These are phyloP conservation scores for Austroboletus eburneus DNA, from an alignment of 768 basidiomycete genomes.

Conservation along the genomic window DNA sequence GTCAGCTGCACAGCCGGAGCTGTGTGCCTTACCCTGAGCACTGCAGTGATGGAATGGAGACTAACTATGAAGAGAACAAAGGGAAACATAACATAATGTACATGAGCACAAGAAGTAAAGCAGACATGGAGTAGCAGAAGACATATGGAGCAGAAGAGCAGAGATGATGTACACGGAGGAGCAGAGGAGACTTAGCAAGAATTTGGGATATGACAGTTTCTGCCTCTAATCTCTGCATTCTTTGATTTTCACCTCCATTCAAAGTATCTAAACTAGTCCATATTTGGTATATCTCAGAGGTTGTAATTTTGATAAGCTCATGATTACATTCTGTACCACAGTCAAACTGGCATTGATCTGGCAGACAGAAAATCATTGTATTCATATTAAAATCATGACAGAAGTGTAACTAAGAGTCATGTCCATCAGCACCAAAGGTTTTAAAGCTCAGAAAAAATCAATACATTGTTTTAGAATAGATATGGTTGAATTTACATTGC, in stretches of 20 bases:
- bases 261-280: neutral
- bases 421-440: neutral
- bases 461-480: conserved; percentile 23
- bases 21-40: too few species aligned
- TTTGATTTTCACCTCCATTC: neutral
- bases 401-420: neutral
- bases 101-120: too few species aligned
- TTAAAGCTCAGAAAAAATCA: neutral
- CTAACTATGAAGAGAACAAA: too few species aligned
- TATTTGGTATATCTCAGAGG: neutral
- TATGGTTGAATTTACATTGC: conserved; percentile 47
- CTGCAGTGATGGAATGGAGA: too few species aligned
- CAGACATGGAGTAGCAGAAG: too few species aligned
- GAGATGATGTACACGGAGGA: too few species aligned
- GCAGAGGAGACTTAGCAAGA: too few species aligned
- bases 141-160: too few species aligned
- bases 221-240: too few species aligned
- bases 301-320: neutral
- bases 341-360: neutral
- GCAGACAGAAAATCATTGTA: neutral
- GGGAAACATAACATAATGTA: too few species aligned
- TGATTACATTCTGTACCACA: neutral
- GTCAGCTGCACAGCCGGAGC: too few species aligned
- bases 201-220: too few species aligned
- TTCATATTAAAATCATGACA: neutral